Conservation (phyloP, 2,329 filamentous ascomycete genomes). For the Lecanoromycetidae sp. region DNA sequence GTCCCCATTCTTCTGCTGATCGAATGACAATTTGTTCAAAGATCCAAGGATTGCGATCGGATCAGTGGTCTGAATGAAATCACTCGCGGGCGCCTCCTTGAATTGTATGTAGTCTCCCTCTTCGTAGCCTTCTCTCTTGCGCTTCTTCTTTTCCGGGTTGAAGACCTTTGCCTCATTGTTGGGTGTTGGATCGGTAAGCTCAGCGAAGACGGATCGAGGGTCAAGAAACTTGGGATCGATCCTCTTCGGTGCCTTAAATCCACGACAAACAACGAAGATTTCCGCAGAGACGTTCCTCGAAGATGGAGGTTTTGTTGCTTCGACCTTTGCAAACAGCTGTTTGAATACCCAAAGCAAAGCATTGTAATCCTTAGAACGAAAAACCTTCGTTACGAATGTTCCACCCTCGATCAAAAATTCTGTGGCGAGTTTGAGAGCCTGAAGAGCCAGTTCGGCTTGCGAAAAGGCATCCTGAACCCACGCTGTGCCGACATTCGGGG, state of each 20-base stretch:
- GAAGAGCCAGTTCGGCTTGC: conserved; percentile 82
- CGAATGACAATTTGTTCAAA: conserved; percentile 73
- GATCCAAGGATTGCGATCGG: conserved; percentile 84
- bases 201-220: conserved; percentile 78
- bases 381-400: conserved; percentile 94
- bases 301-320: conserved; percentile 93
- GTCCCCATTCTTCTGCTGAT: conserved; percentile 67
- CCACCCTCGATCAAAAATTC: conserved; percentile 85
- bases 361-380: conserved; percentile 95
- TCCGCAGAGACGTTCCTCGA: conserved; percentile 94
- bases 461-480: conserved; percentile 99
- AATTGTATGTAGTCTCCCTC: conserved; percentile 89
- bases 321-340: conserved; percentile 87
- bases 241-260: conserved; percentile 87
- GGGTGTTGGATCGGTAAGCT: conserved; percentile 69
- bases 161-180: conserved; percentile 98
- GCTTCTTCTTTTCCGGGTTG: conserved; percentile 94
- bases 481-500: conserved; percentile 92
- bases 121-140: conserved; percentile 94
- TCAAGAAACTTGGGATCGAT: conserved; percentile 91
- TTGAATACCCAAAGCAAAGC: conserved; percentile 94
- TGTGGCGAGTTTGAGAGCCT: conserved; percentile 84
- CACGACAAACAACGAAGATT: conserved; percentile 94
- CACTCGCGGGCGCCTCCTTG: conserved; percentile 76
- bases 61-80: conserved; percentile 88